phyloP scores from a whole-genome alignment of 1,284 basidiomycete species.

The Pseudozyma thailandica region DNA sequence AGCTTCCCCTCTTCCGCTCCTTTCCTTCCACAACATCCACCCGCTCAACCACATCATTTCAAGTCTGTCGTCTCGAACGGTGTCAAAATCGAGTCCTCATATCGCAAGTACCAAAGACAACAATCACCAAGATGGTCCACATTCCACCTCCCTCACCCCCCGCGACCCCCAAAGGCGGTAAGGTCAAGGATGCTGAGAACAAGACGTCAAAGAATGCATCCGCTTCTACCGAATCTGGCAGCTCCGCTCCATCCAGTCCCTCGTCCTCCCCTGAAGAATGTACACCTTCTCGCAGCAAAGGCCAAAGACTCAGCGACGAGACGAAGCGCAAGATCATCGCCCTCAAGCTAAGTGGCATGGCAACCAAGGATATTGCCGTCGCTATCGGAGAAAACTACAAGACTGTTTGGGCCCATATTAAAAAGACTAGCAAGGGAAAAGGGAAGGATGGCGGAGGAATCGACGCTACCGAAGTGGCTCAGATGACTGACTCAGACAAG shows the following conservation, averaged over 20 bases:
- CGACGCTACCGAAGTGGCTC: background rate
- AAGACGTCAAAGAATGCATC: background rate
- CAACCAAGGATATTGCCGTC: conserved; percentile 13
- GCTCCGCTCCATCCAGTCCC: background rate
- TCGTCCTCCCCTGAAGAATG: background rate
- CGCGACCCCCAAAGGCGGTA: conserved; percentile 7
- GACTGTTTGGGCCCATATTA: conserved; percentile 7
- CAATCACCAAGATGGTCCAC: conserved; percentile 5
- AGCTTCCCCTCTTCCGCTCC: background rate
- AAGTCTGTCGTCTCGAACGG: background rate
- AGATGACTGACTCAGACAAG: conserved; percentile 12
- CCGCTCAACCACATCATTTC: no score
- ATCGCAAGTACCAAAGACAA: background rate
- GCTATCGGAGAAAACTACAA: conserved; percentile 20
- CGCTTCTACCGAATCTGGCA: background rate
- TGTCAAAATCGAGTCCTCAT: background rate
- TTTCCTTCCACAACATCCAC: background rate
- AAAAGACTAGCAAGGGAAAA: conserved; percentile 5
- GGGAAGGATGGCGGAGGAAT: conserved; percentile 3
- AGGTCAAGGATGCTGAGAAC: background rate
- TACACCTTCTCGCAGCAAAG: background rate
- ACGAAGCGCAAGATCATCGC: conserved; percentile 12
- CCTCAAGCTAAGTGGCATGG: conserved; percentile 14
- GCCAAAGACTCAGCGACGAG: background rate
- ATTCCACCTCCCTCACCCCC: conserved; percentile 13